Evolutionary conservation across 2,329 filamentous ascomycete genomes (phyloP).

Genomic region (Botryotinia narcissicola): DNA sequence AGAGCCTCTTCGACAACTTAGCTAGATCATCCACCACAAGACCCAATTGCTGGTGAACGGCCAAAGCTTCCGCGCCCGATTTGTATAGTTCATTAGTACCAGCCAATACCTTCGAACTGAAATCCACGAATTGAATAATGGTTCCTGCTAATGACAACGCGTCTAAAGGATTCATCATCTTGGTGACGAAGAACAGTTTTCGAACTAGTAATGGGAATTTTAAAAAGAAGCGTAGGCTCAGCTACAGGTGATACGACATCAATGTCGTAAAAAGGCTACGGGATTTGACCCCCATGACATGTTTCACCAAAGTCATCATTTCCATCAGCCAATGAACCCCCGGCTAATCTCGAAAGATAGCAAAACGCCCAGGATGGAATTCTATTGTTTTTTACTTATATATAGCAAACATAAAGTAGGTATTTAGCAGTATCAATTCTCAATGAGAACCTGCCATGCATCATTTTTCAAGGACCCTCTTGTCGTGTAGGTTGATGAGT

Average conservation of each 20-base stretch:
- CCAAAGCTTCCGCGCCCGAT: conserved; percentile 12
- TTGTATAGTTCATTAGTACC: conserved; percentile 18
- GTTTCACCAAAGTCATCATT: not conserved
- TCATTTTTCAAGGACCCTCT: not conserved
- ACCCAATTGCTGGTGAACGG: conserved; percentile 14
- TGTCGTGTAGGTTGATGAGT: not conserved
- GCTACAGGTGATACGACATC: not conserved
- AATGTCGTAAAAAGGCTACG: too few species aligned
- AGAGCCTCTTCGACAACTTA: not conserved
- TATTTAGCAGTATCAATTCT: not conserved
- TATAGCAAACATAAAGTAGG: not conserved
- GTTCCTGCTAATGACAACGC: conserved; percentile 18
- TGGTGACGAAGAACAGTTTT: not conserved
- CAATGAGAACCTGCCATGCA: not conserved
- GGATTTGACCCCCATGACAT: not conserved
- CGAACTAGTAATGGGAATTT: not conserved
- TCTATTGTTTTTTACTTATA: not conserved
- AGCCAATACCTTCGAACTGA: conserved; percentile 22
- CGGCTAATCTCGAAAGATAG: not conserved
- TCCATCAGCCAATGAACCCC: not conserved
- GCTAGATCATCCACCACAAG: conserved; percentile 14
- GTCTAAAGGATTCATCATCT: conserved; percentile 19
- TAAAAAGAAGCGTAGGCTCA: not conserved
- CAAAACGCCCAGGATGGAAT: not conserved
- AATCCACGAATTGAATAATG: conserved; percentile 26